Percentiles rank a stretch among this genome's conserved stretches.
Conservation (phyloP, 805 yeast genomes). For the Candida taoyuanica region DNA sequence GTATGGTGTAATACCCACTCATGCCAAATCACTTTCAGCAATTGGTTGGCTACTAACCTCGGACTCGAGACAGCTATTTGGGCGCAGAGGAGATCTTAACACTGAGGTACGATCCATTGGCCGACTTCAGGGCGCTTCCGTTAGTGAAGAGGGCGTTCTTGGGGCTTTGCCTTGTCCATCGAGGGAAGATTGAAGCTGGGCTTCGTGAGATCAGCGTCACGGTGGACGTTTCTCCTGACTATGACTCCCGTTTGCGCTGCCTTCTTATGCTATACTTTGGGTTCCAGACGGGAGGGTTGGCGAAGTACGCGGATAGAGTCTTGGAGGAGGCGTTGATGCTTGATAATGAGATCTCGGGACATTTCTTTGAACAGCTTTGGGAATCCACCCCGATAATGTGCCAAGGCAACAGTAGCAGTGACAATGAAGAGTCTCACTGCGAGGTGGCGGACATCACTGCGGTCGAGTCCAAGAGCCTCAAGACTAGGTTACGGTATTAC, state of each 20-base stretch:
- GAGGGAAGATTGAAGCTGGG: slow-evolving; percentile 9
- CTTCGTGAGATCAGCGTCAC: slow-evolving; percentile 12
- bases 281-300: slow-evolving; percentile 1
- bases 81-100: too few species aligned
- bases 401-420: too few species aligned
- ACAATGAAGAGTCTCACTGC: not conserved
- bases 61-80: too few species aligned
- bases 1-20: too few species aligned
- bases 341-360: too few species aligned
- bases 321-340: slow-evolving; percentile 7
- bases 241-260: not conserved
- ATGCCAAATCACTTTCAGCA: too few species aligned
- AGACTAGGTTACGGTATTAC: slow-evolving; percentile 1
- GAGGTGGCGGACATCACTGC: not conserved
- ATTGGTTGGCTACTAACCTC: not conserved
- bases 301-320: not conserved
- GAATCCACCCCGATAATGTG: too few species aligned
- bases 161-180: slow-evolving; percentile 13
- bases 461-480: not conserved
- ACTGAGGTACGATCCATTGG: too few species aligned
- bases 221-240: slow-evolving; percentile 1
- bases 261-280: slow-evolving; percentile 9
- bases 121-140: too few species aligned
- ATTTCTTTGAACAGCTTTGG: too few species aligned
- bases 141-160: slow-evolving; percentile 2